phyloP scores from a whole-genome alignment of 257 asterid genomes.

The Ligustrum vulgare region DNA sequence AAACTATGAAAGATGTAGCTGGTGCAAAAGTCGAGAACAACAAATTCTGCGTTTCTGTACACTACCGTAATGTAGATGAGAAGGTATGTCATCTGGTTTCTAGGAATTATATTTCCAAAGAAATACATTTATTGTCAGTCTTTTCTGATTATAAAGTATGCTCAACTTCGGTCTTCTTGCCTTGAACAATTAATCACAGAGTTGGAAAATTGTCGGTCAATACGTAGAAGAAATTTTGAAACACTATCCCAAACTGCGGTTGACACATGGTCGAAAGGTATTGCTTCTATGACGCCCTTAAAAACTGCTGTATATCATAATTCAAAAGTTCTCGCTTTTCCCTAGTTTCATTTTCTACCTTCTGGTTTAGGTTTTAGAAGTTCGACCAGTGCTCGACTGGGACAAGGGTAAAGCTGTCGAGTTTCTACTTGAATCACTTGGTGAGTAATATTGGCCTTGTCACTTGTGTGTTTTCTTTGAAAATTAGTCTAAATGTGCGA shows the following conservation, averaged over 20 bases:
- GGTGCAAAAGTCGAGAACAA: slow-evolving; percentile 92
- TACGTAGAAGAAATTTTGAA: slow-evolving; percentile 60
- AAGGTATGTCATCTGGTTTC: slow-evolving; percentile 43
- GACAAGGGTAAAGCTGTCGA: slow-evolving; percentile 97
- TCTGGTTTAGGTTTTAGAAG: slow-evolving; percentile 72
- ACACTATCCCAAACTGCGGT: slow-evolving; percentile 68
- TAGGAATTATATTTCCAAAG: not conserved
- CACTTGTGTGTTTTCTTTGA: not conserved
- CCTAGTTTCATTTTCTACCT: not conserved
- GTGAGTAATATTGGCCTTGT: slow-evolving; percentile 41
- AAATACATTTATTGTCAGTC: not conserved
- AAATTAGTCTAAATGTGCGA: not conserved
- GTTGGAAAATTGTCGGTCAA: slow-evolving; percentile 66
- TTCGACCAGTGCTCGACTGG: slow-evolving; percentile 90
- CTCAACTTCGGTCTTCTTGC: not conserved
- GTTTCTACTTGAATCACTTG: slow-evolving; percentile 88
- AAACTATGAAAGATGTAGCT: slow-evolving; percentile 60
- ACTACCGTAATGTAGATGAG: slow-evolving; percentile 92
- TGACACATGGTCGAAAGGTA: slow-evolving; percentile 99
- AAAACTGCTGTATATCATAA: not conserved
- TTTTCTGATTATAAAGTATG: slow-evolving; percentile 11
- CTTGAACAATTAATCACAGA: slow-evolving; percentile 42
- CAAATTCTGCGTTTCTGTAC: slow-evolving; percentile 93
- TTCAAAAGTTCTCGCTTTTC: not conserved
- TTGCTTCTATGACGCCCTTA: slow-evolving; percentile 6